Evolutionary conservation across 371 early-diverging fungal species (phyloP).

Genomic region (Circinella minor): DNA sequence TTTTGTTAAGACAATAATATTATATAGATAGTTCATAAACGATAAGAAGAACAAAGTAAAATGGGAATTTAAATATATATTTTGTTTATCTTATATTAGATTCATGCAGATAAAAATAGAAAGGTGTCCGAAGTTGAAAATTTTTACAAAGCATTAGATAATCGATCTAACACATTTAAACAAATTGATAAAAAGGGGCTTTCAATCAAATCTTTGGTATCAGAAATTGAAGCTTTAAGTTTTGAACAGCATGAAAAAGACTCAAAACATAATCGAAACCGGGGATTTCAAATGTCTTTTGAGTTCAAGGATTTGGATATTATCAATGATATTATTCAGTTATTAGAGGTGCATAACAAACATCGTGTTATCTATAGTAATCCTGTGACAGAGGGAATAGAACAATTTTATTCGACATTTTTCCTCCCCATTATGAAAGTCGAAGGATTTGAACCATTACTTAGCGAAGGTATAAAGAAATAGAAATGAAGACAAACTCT

Average conservation of each 20-base stretch:
- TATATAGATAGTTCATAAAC: no score
- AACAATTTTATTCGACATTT: constrained; percentile 9
- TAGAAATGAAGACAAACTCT: not conserved
- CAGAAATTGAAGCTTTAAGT: constrained; percentile 84
- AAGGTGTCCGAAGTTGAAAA: constrained; percentile 91
- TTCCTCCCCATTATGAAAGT: constrained; percentile 3
- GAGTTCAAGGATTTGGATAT: constrained; percentile 62
- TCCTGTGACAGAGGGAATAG: not conserved
- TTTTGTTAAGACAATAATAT: no score
- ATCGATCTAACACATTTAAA: constrained; percentile 90
- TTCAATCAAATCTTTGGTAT: constrained; percentile 73
- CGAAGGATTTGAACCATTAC: constrained; percentile 1
- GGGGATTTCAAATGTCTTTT: constrained; percentile 68
- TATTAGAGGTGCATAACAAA: constrained; percentile 23
- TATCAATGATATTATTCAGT: constrained; percentile 68
- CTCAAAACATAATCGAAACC: constrained; percentile 15
- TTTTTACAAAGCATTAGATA: constrained; percentile 97
- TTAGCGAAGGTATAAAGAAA: constrained; percentile 4
- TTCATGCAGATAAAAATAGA: constrained; percentile 92
- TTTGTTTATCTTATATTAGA: constrained; percentile 57
- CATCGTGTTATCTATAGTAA: not conserved
- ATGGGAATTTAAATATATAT: not conserved
- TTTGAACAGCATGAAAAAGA: constrained; percentile 44
- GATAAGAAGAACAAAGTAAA: no score
- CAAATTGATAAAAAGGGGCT: constrained; percentile 82